phyloP scores from a whole-genome alignment of 2,329 filamentous ascomycete species.

The Pyrenochaeta sp. region DNA sequence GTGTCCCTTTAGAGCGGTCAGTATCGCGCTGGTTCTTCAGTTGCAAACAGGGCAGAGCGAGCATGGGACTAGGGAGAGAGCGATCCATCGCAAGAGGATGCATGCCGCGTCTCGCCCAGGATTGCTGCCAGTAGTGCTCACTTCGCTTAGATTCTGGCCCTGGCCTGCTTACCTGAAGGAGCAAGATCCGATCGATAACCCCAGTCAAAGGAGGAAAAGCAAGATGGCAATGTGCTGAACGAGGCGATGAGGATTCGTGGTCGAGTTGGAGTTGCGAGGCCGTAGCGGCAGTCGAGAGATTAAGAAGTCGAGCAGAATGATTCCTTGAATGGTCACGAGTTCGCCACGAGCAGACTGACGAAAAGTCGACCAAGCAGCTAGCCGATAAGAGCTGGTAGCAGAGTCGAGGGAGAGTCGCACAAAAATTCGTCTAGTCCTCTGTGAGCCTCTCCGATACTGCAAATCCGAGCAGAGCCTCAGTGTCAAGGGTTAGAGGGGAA shows the following conservation, averaged over 20 bases:
- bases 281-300: background rate
- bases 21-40: background rate
- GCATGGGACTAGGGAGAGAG: background rate
- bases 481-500: slow-evolving; percentile 13
- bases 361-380: background rate
- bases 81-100: slow-evolving; percentile 1
- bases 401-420: slow-evolving; percentile 4
- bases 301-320: background rate
- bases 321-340: background rate
- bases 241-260: background rate
- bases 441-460: slow-evolving; percentile 1
- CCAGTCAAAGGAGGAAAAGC: slow-evolving; percentile 2
- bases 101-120: slow-evolving; percentile 2
- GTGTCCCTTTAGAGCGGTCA: background rate
- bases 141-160: slow-evolving; percentile 20
- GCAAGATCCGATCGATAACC: slow-evolving; percentile 7
- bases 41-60: no score
- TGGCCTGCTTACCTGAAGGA: slow-evolving; percentile 29
- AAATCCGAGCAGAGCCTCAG: slow-evolving; percentile 5
- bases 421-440: slow-evolving; percentile 1
- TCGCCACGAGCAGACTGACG: background rate
- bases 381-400: background rate
- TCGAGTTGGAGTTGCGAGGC: background rate
- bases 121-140: slow-evolving; percentile 6
- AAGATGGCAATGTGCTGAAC: slow-evolving; percentile 2